Conservation (phyloP, 1,139 yeast species). For the Pneumocystis murina region DNA sequence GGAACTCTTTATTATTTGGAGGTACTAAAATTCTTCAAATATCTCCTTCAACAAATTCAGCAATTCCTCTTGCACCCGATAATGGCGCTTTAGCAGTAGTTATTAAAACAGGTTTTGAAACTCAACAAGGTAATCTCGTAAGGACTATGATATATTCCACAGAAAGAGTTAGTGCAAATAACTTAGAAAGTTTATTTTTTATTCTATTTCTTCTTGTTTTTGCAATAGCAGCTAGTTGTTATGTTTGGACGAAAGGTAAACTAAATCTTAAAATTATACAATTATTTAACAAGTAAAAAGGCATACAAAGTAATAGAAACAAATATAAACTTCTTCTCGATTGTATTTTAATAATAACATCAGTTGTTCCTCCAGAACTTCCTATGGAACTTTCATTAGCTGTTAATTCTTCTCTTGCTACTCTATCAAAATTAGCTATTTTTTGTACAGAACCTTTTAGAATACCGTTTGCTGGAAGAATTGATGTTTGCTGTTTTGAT, state of each 20-base stretch:
- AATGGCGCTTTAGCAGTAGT: conserved; percentile 85
- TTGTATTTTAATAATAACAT: conserved; percentile 87
- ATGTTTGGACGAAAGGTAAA: conserved; percentile 73
- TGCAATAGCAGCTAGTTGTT: conserved; percentile 94
- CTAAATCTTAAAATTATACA: not conserved
- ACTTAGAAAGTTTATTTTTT: conserved; percentile 83
- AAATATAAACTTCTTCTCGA: conserved; percentile 87
- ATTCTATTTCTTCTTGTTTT: conserved; percentile 76
- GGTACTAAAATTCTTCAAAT: conserved; percentile 96
- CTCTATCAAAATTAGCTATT: conserved; percentile 71
- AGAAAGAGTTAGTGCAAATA: conserved; percentile 93
- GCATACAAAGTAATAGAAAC: conserved; percentile 86
- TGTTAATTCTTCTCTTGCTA: conserved; percentile 78
- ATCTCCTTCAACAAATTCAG: conserved; percentile 42
- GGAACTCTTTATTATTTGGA: conserved; percentile 80
- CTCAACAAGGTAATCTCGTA: conserved; percentile 92
- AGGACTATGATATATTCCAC: conserved; percentile 96
- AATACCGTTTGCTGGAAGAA: conserved; percentile 94
- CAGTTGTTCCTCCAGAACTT: conserved; percentile 97
- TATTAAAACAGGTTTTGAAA: conserved; percentile 89
- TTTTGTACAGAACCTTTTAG: conserved; percentile 98
- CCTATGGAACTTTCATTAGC: conserved; percentile 99
- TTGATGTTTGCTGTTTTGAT: conserved; percentile 96
- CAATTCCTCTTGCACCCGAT: conserved; percentile 50
- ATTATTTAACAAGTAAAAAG: conserved; percentile 22